A percentile compares a stretch with the other conserved stretches of the same genome.
phyloP scores from a whole-genome alignment of 371 early-diverging fungal genomes.

The Lichtheimia corymbifera region DNA sequence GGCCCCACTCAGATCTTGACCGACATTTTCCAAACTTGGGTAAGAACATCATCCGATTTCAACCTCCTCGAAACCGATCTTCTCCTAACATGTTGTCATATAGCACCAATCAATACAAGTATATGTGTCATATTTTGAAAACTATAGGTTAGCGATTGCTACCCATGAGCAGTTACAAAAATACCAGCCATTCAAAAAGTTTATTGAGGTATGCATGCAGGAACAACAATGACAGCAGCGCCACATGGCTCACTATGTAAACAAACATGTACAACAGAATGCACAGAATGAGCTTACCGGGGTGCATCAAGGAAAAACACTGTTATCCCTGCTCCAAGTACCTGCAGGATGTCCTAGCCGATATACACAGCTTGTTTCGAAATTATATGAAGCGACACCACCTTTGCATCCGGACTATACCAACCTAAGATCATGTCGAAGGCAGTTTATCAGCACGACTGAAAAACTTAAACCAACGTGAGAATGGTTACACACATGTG shows the following conservation, averaged over 20 bases:
- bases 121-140: slow-evolving; percentile 33
- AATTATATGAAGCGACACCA: slow-evolving; percentile 28
- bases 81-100: too few relatives aligned
- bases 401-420: slow-evolving; percentile 43
- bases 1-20: slow-evolving; percentile 25
- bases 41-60: slow-evolving; percentile 7
- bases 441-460: slow-evolving; percentile 22
- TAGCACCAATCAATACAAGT: slow-evolving; percentile 16
- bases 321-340: slow-evolving; percentile 38
- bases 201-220: slow-evolving; percentile 33
- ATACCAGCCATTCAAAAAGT: slow-evolving; percentile 47
- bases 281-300: too few relatives aligned
- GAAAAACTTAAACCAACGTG: slow-evolving; percentile 33
- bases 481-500: background rate
- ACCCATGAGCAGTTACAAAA: slow-evolving; percentile 38
- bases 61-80: too few relatives aligned
- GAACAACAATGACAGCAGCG: too few relatives aligned
- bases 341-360: slow-evolving; percentile 39
- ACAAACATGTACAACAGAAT: too few relatives aligned
- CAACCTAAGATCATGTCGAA: slow-evolving; percentile 27
- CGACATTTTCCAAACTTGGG: slow-evolving; percentile 23
- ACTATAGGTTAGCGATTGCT: slow-evolving; percentile 37
- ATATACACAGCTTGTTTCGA: slow-evolving; percentile 30
- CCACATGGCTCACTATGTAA: too few relatives aligned
- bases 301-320: slow-evolving; percentile 18